Percentiles rank a stretch among this genome's conserved stretches.
Evolutionary conservation across 805 yeast genomes (phyloP).

Genomic region (Hanseniaspora thailandica): DNA sequence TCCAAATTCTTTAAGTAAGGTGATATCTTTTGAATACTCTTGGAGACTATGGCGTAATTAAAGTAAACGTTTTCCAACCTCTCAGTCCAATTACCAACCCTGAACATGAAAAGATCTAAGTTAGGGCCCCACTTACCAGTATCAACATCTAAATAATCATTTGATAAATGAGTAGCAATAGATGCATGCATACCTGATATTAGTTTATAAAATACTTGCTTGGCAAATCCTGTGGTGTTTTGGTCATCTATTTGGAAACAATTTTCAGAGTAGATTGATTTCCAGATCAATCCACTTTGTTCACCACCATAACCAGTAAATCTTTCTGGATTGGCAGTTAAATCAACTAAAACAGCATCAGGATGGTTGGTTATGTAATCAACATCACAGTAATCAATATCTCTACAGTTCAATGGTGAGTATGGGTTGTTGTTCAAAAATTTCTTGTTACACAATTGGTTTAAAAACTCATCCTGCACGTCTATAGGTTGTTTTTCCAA

Average conservation of each 20-base stretch:
- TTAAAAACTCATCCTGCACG: constrained; percentile 29
- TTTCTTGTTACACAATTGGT: constrained; percentile 29
- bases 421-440: constrained; percentile 3
- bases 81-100: constrained; percentile 85
- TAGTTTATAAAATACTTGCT: constrained; percentile 74
- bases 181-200: constrained; percentile 93
- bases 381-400: constrained; percentile 57
- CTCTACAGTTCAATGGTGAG: constrained; percentile 23
- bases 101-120: constrained; percentile 64
- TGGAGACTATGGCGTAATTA: constrained; percentile 77
- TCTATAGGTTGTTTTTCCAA: constrained; percentile 25
- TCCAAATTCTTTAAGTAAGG: constrained; percentile 41
- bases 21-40: constrained; percentile 61
- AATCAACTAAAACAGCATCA: constrained; percentile 71
- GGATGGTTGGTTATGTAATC: constrained; percentile 44
- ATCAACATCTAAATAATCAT: constrained; percentile 60
- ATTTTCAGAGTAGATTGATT: constrained; percentile 80
- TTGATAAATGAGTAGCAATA: constrained; percentile 81
- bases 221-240: constrained; percentile 43
- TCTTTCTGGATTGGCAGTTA: constrained; percentile 83
- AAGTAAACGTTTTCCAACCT: constrained; percentile 81
- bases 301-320: constrained; percentile 94
- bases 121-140: constrained; percentile 80
- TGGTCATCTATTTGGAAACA: constrained; percentile 40
- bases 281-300: constrained; percentile 87